Conservation (phyloP, 2,329 filamentous ascomycete species). For the Fusarium goolgardi region DNA sequence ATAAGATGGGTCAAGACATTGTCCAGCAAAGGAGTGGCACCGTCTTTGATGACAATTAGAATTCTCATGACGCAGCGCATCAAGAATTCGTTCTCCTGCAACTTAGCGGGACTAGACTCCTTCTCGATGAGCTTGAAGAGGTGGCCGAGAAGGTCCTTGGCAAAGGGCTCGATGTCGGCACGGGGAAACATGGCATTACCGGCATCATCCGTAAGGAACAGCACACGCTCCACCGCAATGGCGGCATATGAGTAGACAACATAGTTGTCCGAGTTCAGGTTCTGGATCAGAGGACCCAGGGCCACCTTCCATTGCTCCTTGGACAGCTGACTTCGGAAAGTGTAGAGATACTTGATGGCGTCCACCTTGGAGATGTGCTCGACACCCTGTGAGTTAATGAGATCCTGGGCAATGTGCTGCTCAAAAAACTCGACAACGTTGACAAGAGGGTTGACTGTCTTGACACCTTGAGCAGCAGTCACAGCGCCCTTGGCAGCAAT, state of each 20-base stretch:
- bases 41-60: constrained; percentile 91
- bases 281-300: constrained; percentile 89
- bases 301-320: constrained; percentile 92
- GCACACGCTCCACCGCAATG: constrained; percentile 92
- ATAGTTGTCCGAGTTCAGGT: constrained; percentile 89
- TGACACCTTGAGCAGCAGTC: constrained; percentile 89
- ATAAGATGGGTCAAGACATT: constrained; percentile 85
- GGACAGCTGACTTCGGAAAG: constrained; percentile 93
- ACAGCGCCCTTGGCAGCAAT: constrained; percentile 92
- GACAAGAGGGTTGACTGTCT: constrained; percentile 86
- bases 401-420: constrained; percentile 88
- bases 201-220: constrained; percentile 82
- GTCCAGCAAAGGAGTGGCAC: constrained; percentile 78
- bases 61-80: constrained; percentile 99
- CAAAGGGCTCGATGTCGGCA: constrained; percentile 80
- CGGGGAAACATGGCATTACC: constrained; percentile 84
- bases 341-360: constrained; percentile 97
- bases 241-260: constrained; percentile 98
- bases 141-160: constrained; percentile 88
- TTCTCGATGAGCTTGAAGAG: constrained; percentile 92
- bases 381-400: constrained; percentile 75
- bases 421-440: constrained; percentile 96
- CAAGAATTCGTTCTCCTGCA: constrained; percentile 98
- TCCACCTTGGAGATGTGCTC: constrained; percentile 95
- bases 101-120: constrained; percentile 85